These are phyloP conservation scores for Ceratocystis huliohia DNA, from an alignment of 2,329 filamentous ascomycete species.

Conservation along the genomic window DNA sequence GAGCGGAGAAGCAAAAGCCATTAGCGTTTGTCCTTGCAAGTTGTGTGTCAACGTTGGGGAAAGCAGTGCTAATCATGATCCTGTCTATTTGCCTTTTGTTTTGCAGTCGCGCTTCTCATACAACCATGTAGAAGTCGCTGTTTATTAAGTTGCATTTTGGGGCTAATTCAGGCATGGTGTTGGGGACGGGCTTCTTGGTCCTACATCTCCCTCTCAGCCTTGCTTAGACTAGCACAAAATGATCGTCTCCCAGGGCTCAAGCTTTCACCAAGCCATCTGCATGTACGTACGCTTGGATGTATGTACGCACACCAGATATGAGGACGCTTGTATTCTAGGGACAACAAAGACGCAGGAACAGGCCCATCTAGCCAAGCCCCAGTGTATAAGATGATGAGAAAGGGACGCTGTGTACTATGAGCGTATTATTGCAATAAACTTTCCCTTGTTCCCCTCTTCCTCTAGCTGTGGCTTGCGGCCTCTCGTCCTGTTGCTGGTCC, in stretches of 20 bases:
- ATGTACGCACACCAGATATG: background rate
- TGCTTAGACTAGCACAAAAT: background rate
- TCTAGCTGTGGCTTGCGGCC: background rate
- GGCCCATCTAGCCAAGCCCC: background rate
- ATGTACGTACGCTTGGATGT: background rate
- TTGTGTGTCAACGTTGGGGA: background rate
- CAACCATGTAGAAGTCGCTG: background rate
- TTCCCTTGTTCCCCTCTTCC: background rate
- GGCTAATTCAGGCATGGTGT: background rate
- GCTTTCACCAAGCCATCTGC: background rate
- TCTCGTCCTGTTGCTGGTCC: background rate
- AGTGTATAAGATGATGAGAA: background rate
- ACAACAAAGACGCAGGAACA: background rate
- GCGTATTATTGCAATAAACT: slow-evolving; percentile 1
- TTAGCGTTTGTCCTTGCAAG: background rate
- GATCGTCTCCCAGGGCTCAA: background rate
- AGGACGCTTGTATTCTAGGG: background rate
- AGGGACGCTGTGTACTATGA: background rate
- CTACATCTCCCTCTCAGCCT: background rate
- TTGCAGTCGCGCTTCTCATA: background rate
- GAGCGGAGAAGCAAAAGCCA: background rate
- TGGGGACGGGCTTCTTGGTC: background rate
- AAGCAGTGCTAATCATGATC: background rate
- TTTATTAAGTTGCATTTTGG: background rate
- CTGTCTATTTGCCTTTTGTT: background rate